Percentiles rank a stretch among this genome's conserved stretches.
These are phyloP conservation scores for Chalaropsis thielavioides DNA, from an alignment of 2,329 filamentous ascomycete genomes.

Conservation along the genomic window DNA sequence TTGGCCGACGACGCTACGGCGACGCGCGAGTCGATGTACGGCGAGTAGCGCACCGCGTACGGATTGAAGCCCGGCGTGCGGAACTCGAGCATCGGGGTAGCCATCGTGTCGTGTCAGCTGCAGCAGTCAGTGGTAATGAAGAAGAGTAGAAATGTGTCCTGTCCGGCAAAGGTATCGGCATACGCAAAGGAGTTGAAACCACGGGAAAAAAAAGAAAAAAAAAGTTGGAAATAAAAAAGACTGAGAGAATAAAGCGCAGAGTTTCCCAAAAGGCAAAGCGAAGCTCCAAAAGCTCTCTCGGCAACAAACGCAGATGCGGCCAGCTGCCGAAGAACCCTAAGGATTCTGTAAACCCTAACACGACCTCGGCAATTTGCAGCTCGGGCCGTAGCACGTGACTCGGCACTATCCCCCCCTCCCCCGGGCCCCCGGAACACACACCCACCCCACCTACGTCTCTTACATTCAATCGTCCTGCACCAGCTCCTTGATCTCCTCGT, in stretches of 20 bases:
- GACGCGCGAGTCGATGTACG: constrained; percentile 89
- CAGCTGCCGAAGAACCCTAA: neutral
- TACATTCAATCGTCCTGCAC: constrained; percentile 43
- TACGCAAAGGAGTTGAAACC: too few species aligned
- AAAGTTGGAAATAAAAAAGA: neutral
- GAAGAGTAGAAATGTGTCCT: neutral
- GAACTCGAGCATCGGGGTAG: constrained; percentile 72
- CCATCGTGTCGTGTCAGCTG: constrained; percentile 24
- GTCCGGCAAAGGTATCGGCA: neutral
- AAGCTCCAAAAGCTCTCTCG: neutral
- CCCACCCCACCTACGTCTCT: neutral
- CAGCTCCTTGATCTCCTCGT: constrained; percentile 49
- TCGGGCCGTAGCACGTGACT: neutral
- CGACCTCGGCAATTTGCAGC: neutral
- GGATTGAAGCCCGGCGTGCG: constrained; percentile 88
- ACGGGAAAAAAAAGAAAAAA: too few species aligned
- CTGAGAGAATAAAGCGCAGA: neutral
- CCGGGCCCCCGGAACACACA: too few species aligned
- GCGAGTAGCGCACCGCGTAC: constrained; percentile 95
- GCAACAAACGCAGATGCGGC: neutral
- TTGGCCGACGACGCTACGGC: constrained; percentile 85
- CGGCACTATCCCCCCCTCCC: too few species aligned
- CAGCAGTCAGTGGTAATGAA: neutral
- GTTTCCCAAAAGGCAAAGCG: neutral
- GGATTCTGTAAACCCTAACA: neutral